Conservation (phyloP, 768 basidiomycete genomes). For the Tylopilus sp. region DNA sequence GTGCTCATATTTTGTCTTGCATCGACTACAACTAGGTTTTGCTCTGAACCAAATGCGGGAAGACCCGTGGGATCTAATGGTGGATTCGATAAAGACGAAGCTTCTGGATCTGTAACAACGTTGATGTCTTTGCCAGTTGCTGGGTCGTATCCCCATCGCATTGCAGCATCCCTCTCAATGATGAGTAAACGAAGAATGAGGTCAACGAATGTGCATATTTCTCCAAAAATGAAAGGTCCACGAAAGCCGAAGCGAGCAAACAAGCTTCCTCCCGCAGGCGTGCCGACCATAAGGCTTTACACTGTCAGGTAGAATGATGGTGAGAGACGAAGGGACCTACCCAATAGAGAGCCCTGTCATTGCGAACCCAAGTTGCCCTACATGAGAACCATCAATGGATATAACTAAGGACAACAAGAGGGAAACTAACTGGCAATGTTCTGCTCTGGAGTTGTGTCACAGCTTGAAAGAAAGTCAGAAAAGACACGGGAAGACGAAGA, state of each 20-base stretch:
- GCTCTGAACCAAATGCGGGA: background rate
- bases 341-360: slow-evolving; percentile 58
- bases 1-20: background rate
- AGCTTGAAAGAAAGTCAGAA: slow-evolving; percentile 36
- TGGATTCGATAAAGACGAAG: background rate
- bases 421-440: slow-evolving; percentile 44
- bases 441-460: slow-evolving; percentile 50
- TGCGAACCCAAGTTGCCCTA: slow-evolving; percentile 59
- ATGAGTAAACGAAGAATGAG: slow-evolving; percentile 52
- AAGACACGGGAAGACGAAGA: background rate
- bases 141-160: slow-evolving; percentile 47
- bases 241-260: slow-evolving; percentile 56
- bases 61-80: background rate
- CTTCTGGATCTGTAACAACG: slow-evolving; percentile 6
- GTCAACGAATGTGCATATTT: slow-evolving; percentile 45
- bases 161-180: slow-evolving; percentile 52
- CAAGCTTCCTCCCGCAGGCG: slow-evolving; percentile 54
- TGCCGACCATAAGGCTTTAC: slow-evolving; percentile 49
- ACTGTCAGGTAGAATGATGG: background rate
- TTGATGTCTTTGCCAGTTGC: slow-evolving; percentile 14
- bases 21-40: background rate
- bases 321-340: slow-evolving; percentile 24
- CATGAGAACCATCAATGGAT: background rate
- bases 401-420: background rate
- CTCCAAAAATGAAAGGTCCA: slow-evolving; percentile 56